Percentiles rank a stretch among this genome's conserved stretches.
Conservation (phyloP, 495 filamentous ascomycete species). For the Aspergillus carlsbadensis region DNA sequence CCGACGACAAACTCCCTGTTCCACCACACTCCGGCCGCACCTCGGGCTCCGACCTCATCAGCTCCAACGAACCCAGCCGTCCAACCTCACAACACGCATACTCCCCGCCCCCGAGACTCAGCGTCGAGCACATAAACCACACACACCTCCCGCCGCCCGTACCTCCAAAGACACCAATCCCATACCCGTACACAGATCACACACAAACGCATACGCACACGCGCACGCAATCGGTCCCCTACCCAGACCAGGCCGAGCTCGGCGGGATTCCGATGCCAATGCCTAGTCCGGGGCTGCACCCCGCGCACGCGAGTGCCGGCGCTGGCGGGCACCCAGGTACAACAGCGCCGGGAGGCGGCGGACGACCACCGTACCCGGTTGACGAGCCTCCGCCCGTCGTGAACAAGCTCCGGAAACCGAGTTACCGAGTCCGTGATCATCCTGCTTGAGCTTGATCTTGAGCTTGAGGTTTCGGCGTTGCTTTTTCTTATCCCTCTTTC, state of each 20-base stretch:
- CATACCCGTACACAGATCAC: slow-evolving; percentile 47
- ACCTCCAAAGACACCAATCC: slow-evolving; percentile 82
- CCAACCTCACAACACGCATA: slow-evolving; percentile 40
- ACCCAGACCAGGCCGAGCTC: slow-evolving; percentile 20
- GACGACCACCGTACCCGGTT: slow-evolving; percentile 69
- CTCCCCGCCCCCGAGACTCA: slow-evolving; percentile 40
- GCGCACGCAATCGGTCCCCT: slow-evolving; percentile 46
- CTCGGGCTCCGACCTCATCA: slow-evolving; percentile 36
- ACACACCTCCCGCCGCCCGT: slow-evolving; percentile 64
- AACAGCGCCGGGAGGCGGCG: too few species aligned
- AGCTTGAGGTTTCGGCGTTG: not conserved
- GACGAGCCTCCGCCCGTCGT: slow-evolving; percentile 82
- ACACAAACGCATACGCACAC: too few species aligned
- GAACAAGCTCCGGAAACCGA: slow-evolving; percentile 83
- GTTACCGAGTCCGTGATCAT: slow-evolving; percentile 59
- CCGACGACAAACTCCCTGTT: slow-evolving; percentile 30
- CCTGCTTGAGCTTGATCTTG: not conserved
- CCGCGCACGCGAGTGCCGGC: slow-evolving; percentile 24
- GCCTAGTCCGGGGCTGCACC: slow-evolving; percentile 8
- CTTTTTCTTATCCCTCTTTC: not conserved
- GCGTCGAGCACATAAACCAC: slow-evolving; percentile 38
- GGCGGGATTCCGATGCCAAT: slow-evolving; percentile 35
- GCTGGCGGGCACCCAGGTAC: slow-evolving; percentile 1
- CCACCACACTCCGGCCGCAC: slow-evolving; percentile 37
- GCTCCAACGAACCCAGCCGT: slow-evolving; percentile 35